Evolutionary conservation across 768 basidiomycete species (phyloP).

Genomic region (Lactarius sanguifluus): DNA sequence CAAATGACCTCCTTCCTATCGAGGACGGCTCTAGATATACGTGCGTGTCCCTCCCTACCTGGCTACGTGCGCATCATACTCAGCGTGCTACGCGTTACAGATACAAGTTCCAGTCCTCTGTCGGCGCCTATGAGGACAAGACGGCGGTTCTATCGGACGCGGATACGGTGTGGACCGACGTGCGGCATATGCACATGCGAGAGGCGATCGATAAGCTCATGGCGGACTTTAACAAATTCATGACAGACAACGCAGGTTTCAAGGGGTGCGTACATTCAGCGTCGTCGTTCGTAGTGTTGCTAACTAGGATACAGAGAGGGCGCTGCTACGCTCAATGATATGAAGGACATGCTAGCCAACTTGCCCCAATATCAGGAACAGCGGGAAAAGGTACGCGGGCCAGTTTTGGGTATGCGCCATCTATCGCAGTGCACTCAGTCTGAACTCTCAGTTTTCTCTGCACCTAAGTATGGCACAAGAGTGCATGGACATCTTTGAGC

Average conservation of each 20-base stretch:
- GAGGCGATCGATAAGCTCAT: constrained; percentile 98
- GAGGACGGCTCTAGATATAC: constrained; percentile 83
- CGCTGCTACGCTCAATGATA: constrained; percentile 88
- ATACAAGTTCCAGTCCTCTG: constrained; percentile 90
- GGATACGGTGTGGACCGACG: constrained; percentile 88
- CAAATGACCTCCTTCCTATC: constrained; percentile 88
- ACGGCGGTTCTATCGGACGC: constrained; percentile 80
- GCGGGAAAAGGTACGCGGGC: constrained; percentile 73
- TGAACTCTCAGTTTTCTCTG: constrained; percentile 72
- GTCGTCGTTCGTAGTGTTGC: not conserved
- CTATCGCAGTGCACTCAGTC: not conserved
- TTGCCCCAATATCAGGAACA: constrained; percentile 94
- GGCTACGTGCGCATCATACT: not conserved
- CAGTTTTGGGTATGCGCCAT: not conserved
- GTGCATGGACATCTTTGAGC: constrained; percentile 92
- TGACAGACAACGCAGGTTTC: constrained; percentile 93
- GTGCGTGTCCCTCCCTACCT: constrained; percentile 46
- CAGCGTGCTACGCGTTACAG: constrained; percentile 41
- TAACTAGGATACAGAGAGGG: constrained; percentile 51
- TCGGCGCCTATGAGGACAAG: constrained; percentile 86
- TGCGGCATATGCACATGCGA: constrained; percentile 98
- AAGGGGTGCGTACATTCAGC: constrained; percentile 67
- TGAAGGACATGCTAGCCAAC: constrained; percentile 98
- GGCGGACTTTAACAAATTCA: constrained; percentile 92
- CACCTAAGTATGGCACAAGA: constrained; percentile 98